These are phyloP conservation scores for Ganoderma lingzhi DNA, from an alignment of 1,284 basidiomycete species.

Conservation along the genomic window DNA sequence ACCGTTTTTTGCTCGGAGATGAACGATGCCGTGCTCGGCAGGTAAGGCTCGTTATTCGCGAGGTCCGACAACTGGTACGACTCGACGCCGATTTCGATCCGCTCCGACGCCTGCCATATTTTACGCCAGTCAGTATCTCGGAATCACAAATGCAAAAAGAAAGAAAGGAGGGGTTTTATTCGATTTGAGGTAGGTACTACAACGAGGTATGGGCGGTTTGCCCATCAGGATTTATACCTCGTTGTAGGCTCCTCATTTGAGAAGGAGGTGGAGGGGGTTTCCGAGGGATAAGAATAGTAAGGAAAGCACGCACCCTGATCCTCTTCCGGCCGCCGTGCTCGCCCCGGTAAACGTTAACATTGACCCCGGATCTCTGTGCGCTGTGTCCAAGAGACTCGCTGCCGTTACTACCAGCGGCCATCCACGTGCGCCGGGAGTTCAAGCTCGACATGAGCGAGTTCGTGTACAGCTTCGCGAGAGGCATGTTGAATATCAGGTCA, in stretches of 20 bases:
- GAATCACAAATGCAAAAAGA: too few species aligned
- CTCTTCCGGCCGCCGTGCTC: background rate
- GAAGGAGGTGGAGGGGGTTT: background rate
- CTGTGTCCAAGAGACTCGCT: background rate
- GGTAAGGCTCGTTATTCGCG: background rate
- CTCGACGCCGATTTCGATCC: slow-evolving; percentile 39
- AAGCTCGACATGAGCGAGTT: slow-evolving; percentile 43
- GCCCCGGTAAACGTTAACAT: background rate
- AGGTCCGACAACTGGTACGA: slow-evolving; percentile 36
- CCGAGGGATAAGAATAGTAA: background rate
- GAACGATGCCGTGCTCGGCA: background rate
- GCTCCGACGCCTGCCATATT: slow-evolving; percentile 28
- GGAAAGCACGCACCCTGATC: background rate
- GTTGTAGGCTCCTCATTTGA: too few species aligned
- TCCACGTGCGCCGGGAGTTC: slow-evolving; percentile 35
- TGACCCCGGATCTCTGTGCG: background rate
- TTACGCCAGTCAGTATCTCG: background rate
- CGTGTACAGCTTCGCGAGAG: slow-evolving; percentile 43
- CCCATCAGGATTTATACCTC: too few species aligned
- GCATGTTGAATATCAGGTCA: slow-evolving; percentile 41
- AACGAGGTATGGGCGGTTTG: too few species aligned
- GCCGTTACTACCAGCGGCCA: background rate
- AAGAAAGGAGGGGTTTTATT: background rate
- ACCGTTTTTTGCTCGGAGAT: background rate
- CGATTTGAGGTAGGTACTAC: background rate